A percentile compares a stretch with the other conserved stretches of the same genome.
These are phyloP conservation scores for Naegleria lovaniensis DNA, from an alignment of 208 protist species.

Conservation along the genomic window DNA sequence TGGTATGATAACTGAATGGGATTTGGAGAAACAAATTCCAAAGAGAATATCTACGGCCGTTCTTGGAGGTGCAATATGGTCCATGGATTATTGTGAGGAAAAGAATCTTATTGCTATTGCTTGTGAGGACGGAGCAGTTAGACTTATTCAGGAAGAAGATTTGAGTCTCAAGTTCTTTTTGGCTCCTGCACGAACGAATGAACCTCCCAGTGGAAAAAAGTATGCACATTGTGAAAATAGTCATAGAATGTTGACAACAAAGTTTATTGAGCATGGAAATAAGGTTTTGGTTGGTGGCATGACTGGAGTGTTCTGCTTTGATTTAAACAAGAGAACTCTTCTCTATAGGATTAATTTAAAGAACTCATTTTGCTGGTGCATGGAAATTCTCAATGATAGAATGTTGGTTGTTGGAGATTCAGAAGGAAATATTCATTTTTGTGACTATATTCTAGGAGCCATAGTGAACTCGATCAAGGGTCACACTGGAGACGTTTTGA, in stretches of 20 bases:
- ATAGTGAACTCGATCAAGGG: not conserved
- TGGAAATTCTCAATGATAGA: not conserved
- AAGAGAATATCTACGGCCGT: not conserved
- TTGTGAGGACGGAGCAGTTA: not conserved
- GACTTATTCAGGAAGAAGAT: not conserved
- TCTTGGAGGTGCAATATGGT: conserved; percentile 17
- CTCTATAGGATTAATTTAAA: not conserved
- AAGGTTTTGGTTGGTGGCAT: not conserved
- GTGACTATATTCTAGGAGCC: not conserved
- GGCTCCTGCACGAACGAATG: not conserved
- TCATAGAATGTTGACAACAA: not conserved
- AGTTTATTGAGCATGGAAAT: not conserved
- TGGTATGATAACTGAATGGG: conserved; percentile 17
- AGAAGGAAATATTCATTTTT: not conserved
- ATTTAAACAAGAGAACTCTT: not conserved
- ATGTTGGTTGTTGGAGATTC: conserved; percentile 10
- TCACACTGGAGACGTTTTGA: not conserved
- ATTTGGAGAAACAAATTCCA: not conserved
- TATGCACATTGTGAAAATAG: not conserved
- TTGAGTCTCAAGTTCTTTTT: not conserved
- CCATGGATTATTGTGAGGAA: not conserved
- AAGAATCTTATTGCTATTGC: not conserved
- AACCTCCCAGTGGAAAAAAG: not conserved
- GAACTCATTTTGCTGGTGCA: not conserved
- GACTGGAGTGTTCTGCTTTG: conserved; percentile 7